Evolutionary conservation across 2,329 filamentous ascomycete species (phyloP), one percentile per base, ranked within the genome.

Genomic region (Nigrospora oryzae): DNA sequence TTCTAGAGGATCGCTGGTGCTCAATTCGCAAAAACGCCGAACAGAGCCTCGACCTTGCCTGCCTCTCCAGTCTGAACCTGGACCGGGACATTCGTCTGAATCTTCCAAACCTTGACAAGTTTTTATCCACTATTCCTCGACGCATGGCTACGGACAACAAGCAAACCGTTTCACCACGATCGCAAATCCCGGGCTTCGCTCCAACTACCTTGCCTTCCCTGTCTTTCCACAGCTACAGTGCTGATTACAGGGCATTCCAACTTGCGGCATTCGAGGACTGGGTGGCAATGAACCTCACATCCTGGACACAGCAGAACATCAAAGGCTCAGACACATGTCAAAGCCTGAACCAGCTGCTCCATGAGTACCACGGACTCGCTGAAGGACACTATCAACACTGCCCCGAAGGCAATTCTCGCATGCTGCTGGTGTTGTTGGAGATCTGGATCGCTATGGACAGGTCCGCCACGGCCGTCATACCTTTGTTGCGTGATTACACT

Each of bases 371-470:
- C 13, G 17, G 5, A 13, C n/a, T 17, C 28, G 42, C 30, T 13
- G 4, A 44, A 16, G 30, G 5, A 19, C 23, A 44, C 37, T 44
- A 44, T 38, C 8, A 8, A n/a, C 28, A 37, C 14, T 32, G 14
- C 15, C 36, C 36, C 5, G 42, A 44, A 16, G 30, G 42, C 16
- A 33, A 5, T n/a, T 44, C 42, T 36, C 42, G 36, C 10, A 44
- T 44, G 42, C 15, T 44, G 5, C 34, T 44, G 42, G 39, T 36
- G 1, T 34, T 44, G 11, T n/a, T 44, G 28, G 42, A 44, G 36
- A 36, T 44, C 15, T 44, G 31, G 30, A 34, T 39, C 17, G 42
- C 42, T 1, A 23, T 32, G 13, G 42, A 44, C 28, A 28, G 19
- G 32, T 39, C 30, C 10, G 42, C 42, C 14, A 33, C 33, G 7